These are phyloP conservation scores for Conidiobolus incongruus DNA, from an alignment of 371 early-diverging fungal genomes.

Conservation along the genomic window DNA sequence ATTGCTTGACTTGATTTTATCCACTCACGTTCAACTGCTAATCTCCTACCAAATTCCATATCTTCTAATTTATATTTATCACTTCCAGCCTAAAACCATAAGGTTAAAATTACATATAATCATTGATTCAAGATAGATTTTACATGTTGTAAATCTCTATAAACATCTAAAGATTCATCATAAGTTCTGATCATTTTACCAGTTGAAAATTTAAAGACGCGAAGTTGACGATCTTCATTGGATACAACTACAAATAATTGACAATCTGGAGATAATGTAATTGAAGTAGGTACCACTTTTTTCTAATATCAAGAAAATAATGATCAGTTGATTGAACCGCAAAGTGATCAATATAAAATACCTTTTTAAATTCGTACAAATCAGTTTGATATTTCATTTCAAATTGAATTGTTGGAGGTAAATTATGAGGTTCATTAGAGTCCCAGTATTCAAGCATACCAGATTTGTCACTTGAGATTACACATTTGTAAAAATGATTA, in stretches of 20 bases:
- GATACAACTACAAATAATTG: constrained; percentile 70
- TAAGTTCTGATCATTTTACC: constrained; percentile 77
- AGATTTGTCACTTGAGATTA: constrained; percentile 56
- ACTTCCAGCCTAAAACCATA: constrained; percentile 41
- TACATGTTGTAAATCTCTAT: constrained; percentile 68
- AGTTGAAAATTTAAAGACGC: constrained; percentile 64
- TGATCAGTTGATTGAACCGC: not conserved
- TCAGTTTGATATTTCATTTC: constrained; percentile 80
- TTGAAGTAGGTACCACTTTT: constrained; percentile 47
- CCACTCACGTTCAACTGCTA: constrained; percentile 76
- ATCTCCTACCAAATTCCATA: constrained; percentile 90
- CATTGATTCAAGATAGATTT: not conserved
- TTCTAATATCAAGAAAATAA: constrained; percentile 5
- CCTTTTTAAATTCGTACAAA: constrained; percentile 83
- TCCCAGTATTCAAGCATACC: constrained; percentile 90
- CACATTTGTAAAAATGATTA: constrained; percentile 44
- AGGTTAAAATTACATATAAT: constrained; percentile 35
- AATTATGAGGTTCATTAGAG: constrained; percentile 36
- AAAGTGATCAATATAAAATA: constrained; percentile 5
- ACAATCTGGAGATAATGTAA: constrained; percentile 64
- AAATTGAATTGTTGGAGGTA: constrained; percentile 40
- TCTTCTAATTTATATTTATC: constrained; percentile 61
- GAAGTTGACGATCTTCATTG: constrained; percentile 53
- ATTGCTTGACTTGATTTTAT: constrained; percentile 40
- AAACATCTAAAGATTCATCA: constrained; percentile 64